Conservation (phyloP, 768 basidiomycete genomes). For the Pleurotus pulmonarius region DNA sequence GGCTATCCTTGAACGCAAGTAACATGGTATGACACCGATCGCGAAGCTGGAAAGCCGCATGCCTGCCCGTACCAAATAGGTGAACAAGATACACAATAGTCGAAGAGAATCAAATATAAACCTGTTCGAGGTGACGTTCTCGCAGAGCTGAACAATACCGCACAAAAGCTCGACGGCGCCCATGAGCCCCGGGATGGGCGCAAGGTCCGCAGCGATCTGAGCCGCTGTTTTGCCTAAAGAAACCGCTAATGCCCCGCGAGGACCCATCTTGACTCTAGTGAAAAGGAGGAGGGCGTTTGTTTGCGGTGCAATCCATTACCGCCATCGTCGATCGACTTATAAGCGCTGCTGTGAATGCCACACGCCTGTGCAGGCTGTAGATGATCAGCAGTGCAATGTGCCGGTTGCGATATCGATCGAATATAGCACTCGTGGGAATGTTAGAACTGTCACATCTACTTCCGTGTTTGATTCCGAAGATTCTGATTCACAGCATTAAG, state of each 20-base stretch:
- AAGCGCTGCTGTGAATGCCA: too few relatives aligned
- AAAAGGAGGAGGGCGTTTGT: neutral
- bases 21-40: slow-evolving; percentile 13
- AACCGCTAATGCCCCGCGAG: neutral
- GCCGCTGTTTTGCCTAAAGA: slow-evolving; percentile 31
- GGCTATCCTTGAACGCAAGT: slow-evolving; percentile 3
- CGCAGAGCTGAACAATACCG: slow-evolving; percentile 41
- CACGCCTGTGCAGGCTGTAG: neutral
- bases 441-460: neutral
- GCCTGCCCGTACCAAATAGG: neutral
- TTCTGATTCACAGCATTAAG: neutral
- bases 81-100: neutral
- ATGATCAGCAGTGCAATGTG: neutral
- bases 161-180: slow-evolving; percentile 38
- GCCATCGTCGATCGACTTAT: too few relatives aligned
- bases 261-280: neutral
- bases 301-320: neutral
- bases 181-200: slow-evolving; percentile 44
- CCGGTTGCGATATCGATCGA: neutral
- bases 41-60: slow-evolving; percentile 8
- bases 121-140: slow-evolving; percentile 47
- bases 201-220: slow-evolving; percentile 43
- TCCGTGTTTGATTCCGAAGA: neutral
- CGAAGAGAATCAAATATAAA: slow-evolving; percentile 14
- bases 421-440: neutral